Evolutionary conservation across 805 yeast genomes (phyloP).

Genomic region (Phaffomyces opuntiae): DNA sequence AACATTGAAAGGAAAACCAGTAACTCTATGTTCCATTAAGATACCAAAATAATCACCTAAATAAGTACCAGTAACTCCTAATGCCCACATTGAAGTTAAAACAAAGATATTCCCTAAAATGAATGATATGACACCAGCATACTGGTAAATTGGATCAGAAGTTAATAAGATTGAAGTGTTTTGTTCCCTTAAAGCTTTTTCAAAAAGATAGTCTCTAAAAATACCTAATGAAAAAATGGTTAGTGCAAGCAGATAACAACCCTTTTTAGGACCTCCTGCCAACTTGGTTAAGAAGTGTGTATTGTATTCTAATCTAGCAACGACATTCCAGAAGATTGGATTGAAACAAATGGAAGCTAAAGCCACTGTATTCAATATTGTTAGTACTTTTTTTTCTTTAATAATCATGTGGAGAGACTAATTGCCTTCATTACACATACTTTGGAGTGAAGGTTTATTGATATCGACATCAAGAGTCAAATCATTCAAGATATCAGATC

Average conservation of each 20-base stretch:
- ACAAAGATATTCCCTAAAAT: constrained; percentile 76
- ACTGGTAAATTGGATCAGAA: constrained; percentile 30
- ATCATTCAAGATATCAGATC: too few species aligned
- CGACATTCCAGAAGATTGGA: constrained; percentile 93
- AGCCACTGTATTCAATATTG: constrained; percentile 30
- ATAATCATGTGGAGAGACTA: not conserved
- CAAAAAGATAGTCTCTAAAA: constrained; percentile 68
- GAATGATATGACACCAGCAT: constrained; percentile 50
- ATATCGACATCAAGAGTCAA: constrained; percentile 17
- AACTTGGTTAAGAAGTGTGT: constrained; percentile 70
- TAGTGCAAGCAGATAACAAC: constrained; percentile 79
- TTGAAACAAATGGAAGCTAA: constrained; percentile 74
- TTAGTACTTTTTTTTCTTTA: not conserved
- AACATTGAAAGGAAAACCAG: constrained; percentile 88
- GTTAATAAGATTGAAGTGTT: constrained; percentile 53
- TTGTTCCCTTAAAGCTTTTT: constrained; percentile 65
- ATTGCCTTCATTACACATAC: constrained; percentile 11
- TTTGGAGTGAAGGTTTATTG: constrained; percentile 13
- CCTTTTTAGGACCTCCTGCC: constrained; percentile 59
- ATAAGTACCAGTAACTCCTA: constrained; percentile 95
- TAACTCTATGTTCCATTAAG: constrained; percentile 82
- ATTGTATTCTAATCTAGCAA: constrained; percentile 78
- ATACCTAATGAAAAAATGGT: constrained; percentile 84
- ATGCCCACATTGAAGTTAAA: constrained; percentile 76
- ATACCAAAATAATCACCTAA: constrained; percentile 97